Evolutionary conservation across 2,329 filamentous ascomycete species (phyloP), one percentile per base, ranked within the genome.

Genomic region (Epichloe sylvatica): DNA sequence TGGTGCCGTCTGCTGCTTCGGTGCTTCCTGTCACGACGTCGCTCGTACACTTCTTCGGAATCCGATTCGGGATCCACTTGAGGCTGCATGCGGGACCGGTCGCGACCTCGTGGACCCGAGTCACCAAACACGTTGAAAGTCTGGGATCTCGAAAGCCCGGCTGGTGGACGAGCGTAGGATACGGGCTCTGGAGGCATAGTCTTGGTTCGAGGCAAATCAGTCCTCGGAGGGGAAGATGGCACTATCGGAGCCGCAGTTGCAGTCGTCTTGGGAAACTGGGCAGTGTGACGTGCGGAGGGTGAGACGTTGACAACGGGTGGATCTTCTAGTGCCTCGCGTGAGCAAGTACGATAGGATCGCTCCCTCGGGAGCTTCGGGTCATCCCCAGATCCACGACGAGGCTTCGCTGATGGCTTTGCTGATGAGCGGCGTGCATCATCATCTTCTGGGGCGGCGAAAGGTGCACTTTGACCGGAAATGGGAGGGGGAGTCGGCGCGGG

Each of bases 401-500:
- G 53, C 19, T 58, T 61, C 15, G 60, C 64, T 0, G 64, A 56
- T 5, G 60, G 53, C 19, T 58, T 61, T 17, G 60, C 64, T 0
- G 64, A 56, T 5, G 65, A 64, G 17, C 67, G 63, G 21, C 59
- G 63, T 38, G 55, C 54, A 19, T 62, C 60, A 1, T 67, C 62
- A 0, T 64, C 63, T 1, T 63, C 63, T 0, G 64, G 60, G 3
- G 53, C 40, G 2, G 56, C 45, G 50, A 63, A 66, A 5, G 60
- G 53, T 8, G 62, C 61, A 1, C 55, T 47, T 19, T 55, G 57
- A 1, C 57, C 57, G 3, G 56, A 46, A 30, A 58, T 55, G 0
- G 65, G 64, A 12, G 66, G 66, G 5, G 66, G 66, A 2, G 66
- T 67, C 9, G 66, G 66, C 3, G 61, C 65, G 0, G 66, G 62